Percentiles rank a stretch among this genome's conserved stretches.
Evolutionary conservation across 2,329 filamentous ascomycete genomes (phyloP).

Genomic region (Xylaria polymorpha): DNA sequence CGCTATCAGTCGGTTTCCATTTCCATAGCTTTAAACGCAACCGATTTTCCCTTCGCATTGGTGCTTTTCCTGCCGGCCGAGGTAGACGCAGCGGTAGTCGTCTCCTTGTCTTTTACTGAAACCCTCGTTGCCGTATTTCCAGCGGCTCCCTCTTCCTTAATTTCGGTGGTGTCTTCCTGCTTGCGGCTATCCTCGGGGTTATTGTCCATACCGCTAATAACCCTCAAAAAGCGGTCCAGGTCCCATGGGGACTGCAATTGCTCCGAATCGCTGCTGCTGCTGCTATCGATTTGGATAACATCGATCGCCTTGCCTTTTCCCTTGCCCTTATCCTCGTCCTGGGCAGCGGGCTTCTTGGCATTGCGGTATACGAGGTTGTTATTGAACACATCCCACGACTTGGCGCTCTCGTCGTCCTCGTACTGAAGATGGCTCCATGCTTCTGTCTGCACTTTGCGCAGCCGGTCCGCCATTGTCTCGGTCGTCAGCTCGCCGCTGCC

Average conservation of each 20-base stretch:
- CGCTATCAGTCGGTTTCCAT: conserved; percentile 36
- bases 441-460: conserved; percentile 83
- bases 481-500: conserved; percentile 70
- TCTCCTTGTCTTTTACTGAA: conserved; percentile 46
- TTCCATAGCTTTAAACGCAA: conserved; percentile 44
- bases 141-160: conserved; percentile 45
- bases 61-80: conserved; percentile 35
- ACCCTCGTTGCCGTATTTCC: conserved; percentile 33
- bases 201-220: conserved; percentile 48
- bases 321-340: conserved; percentile 41
- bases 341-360: conserved; percentile 21
- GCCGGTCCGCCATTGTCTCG: conserved; percentile 78
- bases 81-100: conserved; percentile 19
- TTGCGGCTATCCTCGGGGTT: conserved; percentile 44
- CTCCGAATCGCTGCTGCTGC: conserved; percentile 36
- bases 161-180: conserved; percentile 34
- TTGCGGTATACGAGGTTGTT: conserved; percentile 72
- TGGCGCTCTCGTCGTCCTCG: conserved; percentile 81
- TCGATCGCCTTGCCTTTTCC: conserved; percentile 42
- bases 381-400: conserved; percentile 80
- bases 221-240: conserved; percentile 49
- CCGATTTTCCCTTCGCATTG: conserved; percentile 47
- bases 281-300: conserved; percentile 32
- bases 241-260: conserved; percentile 47
- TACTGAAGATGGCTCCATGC: conserved; percentile 83